These are phyloP conservation scores for Nephelium lappaceum DNA, from an alignment of 345 rosid genomes.

Conservation along the genomic window DNA sequence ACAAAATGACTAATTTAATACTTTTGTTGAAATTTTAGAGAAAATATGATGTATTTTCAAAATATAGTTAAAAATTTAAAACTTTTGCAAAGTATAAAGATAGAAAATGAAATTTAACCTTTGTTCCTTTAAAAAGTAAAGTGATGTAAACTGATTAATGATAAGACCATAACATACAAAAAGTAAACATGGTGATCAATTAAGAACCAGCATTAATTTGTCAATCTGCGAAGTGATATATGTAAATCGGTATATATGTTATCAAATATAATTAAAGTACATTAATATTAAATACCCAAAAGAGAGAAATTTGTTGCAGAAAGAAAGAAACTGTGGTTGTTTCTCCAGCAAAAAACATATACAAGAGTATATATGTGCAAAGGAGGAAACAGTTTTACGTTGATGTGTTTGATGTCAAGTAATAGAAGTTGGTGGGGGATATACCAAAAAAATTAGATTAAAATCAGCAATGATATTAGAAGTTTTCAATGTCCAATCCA, in stretches of 20 bases:
- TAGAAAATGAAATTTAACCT: too few species aligned
- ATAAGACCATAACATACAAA: too few species aligned
- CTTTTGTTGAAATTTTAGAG: too few species aligned
- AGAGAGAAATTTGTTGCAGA: not conserved
- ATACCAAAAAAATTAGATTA: slow-evolving; percentile 1
- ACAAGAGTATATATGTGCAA: slow-evolving; percentile 8
- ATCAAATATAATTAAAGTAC: not conserved
- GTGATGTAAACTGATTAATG: too few species aligned
- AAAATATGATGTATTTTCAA: too few species aligned
- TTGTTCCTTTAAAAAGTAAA: too few species aligned
- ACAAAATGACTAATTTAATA: too few species aligned
- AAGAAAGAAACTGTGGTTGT: not conserved
- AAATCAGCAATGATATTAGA: not conserved
- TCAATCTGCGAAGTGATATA: not conserved
- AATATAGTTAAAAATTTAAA: too few species aligned
- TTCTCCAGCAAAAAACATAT: slow-evolving; percentile 9
- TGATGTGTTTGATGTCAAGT: not conserved
- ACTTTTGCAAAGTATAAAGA: too few species aligned
- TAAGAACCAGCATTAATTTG: not conserved
- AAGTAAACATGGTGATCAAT: too few species aligned
- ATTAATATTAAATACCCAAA: not conserved
- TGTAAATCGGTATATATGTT: not conserved
- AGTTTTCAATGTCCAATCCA: not conserved
- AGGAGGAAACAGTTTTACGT: not conserved
- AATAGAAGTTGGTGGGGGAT: not conserved